Conservation (phyloP, 2,329 filamentous ascomycete genomes). For the Aspergillus floridensis region DNA sequence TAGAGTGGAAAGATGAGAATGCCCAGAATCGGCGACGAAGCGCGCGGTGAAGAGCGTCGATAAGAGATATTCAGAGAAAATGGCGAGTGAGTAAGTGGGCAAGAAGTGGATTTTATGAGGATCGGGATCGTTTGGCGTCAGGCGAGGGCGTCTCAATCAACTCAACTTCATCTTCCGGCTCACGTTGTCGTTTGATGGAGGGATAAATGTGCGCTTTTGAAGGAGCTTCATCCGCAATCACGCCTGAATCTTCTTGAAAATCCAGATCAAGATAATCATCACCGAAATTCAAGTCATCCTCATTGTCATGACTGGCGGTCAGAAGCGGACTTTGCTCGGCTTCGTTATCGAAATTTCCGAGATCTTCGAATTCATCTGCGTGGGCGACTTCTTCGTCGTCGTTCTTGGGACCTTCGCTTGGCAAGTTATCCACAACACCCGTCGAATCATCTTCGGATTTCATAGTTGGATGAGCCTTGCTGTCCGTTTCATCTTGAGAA, state of each 20-base stretch:
- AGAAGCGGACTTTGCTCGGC: slow-evolving; percentile 16
- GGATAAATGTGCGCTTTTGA: slow-evolving; percentile 21
- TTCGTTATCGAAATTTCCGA: slow-evolving; percentile 17
- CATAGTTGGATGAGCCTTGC: slow-evolving; percentile 13
- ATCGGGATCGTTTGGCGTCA: slow-evolving; percentile 56
- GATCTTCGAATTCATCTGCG: slow-evolving; percentile 13
- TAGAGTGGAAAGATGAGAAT: neutral
- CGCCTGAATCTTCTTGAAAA: slow-evolving; percentile 22
- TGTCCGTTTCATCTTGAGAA: slow-evolving; percentile 9
- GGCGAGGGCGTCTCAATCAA: slow-evolving; percentile 22
- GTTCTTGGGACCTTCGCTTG: slow-evolving; percentile 15
- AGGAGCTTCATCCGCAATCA: slow-evolving; percentile 22
- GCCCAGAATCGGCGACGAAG: neutral
- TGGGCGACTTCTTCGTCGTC: slow-evolving; percentile 11
- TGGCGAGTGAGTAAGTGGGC: slow-evolving; percentile 4
- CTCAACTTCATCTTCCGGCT: slow-evolving; percentile 35
- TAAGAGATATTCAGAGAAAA: neutral
- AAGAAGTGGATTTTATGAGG: slow-evolving; percentile 33
- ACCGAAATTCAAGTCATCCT: slow-evolving; percentile 26
- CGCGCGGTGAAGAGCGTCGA: neutral
- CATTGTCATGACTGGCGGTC: slow-evolving; percentile 14
- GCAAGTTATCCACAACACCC: slow-evolving; percentile 33
- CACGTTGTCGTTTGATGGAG: slow-evolving; percentile 36
- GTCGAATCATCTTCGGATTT: slow-evolving; percentile 31
- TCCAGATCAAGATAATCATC: slow-evolving; percentile 41